These are phyloP conservation scores for Peronospora belbahrii DNA, from an alignment of 352 stramenopile species.

Conservation along the genomic window DNA sequence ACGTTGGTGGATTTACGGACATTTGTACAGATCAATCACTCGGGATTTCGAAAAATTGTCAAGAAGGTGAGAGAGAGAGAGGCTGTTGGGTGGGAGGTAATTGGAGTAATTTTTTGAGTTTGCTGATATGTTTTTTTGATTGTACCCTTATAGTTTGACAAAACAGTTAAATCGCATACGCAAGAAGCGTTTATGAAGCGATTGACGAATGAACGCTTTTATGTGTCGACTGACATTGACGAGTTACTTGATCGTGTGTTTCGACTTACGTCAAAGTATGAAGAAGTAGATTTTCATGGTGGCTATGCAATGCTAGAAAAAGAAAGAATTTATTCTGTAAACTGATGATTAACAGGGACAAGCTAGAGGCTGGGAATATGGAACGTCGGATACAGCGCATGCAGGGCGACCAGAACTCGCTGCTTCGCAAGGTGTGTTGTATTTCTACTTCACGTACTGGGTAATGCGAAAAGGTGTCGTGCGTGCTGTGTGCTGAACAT, in stretches of 20 bases:
- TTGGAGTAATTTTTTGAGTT: not conserved
- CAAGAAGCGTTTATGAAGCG: constrained; percentile 78
- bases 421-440: constrained; percentile 61
- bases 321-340: constrained; percentile 3
- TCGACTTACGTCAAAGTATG: constrained; percentile 69
- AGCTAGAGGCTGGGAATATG: constrained; percentile 84
- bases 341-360: constrained; percentile 40
- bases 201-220: constrained; percentile 71
- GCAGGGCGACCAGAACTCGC: constrained; percentile 76
- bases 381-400: constrained; percentile 73
- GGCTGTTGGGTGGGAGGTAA: not conserved
- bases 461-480: not conserved
- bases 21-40: constrained; percentile 90
- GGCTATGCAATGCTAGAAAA: not conserved
- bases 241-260: constrained; percentile 73
- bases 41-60: constrained; percentile 90
- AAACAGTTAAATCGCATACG: constrained; percentile 66
- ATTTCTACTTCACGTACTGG: constrained; percentile 4
- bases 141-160: constrained; percentile 73
- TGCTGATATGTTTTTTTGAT: not conserved
- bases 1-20: constrained; percentile 84
- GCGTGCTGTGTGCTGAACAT: not conserved
- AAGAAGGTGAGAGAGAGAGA: constrained; percentile 62
- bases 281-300: constrained; percentile 4
- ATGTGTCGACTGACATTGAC: constrained; percentile 71